These are phyloP conservation scores for Ceratocystis alfenasii DNA, from an alignment of 2,329 filamentous ascomycete species.

Conservation along the genomic window DNA sequence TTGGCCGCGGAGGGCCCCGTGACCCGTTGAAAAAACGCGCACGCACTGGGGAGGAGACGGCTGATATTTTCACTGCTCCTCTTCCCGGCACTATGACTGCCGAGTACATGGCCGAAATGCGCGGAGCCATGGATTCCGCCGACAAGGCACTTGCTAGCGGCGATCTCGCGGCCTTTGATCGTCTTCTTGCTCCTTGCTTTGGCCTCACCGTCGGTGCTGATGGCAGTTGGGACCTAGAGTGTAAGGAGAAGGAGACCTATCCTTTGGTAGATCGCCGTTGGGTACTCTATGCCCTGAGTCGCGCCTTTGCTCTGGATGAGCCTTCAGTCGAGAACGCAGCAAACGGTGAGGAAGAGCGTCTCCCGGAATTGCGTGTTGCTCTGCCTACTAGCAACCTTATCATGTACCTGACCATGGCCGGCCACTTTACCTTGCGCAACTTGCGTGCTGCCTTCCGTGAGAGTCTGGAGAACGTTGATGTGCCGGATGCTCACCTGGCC, in stretches of 20 bases:
- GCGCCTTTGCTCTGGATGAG: slow-evolving; percentile 46
- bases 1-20: slow-evolving; percentile 49
- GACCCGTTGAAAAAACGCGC: slow-evolving; percentile 26
- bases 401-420: slow-evolving; percentile 48
- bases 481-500: slow-evolving; percentile 36
- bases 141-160: slow-evolving; percentile 38
- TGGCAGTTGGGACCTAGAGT: slow-evolving; percentile 27
- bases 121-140: slow-evolving; percentile 35
- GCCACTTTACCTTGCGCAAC: slow-evolving; percentile 49
- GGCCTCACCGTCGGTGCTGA: slow-evolving; percentile 31
- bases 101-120: slow-evolving; percentile 37
- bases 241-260: slow-evolving; percentile 33
- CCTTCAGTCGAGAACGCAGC: slow-evolving; percentile 29
- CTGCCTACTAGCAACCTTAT: slow-evolving; percentile 43
- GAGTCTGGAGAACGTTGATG: slow-evolving; percentile 32
- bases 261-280: slow-evolving; percentile 51
- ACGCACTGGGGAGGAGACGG: background rate
- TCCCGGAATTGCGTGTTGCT: slow-evolving; percentile 27
- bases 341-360: slow-evolving; percentile 27
- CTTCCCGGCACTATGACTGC: slow-evolving; percentile 42
- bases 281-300: slow-evolving; percentile 51
- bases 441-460: slow-evolving; percentile 45
- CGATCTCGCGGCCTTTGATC: slow-evolving; percentile 40
- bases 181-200: slow-evolving; percentile 39
- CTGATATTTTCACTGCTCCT: slow-evolving; percentile 25